These are phyloP conservation scores for Neopestalotiopsis sp. DNA, from an alignment of 2,329 filamentous ascomycete species.

Conservation along the genomic window DNA sequence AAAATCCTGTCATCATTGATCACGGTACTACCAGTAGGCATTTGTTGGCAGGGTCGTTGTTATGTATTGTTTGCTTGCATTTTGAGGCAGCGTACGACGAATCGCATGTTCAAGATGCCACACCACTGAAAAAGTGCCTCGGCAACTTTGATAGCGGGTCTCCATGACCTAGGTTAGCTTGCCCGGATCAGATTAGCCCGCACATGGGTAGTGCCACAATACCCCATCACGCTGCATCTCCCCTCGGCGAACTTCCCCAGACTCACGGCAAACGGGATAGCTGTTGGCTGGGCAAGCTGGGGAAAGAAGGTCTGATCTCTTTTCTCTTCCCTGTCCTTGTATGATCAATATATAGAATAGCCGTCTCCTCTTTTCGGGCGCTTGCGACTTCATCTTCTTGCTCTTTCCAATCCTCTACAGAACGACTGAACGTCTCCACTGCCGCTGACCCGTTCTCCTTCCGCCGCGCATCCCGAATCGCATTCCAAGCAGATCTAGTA, in stretches of 20 bases:
- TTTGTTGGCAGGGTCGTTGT: background rate
- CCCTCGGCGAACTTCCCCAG: conserved; percentile 18
- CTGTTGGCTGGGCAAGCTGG: background rate
- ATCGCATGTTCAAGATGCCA: conserved; percentile 11
- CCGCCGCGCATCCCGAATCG: background rate
- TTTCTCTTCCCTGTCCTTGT: background rate
- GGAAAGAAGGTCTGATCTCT: conserved; percentile 1
- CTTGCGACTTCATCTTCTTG: background rate
- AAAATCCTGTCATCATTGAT: background rate
- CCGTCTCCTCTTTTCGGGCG: background rate
- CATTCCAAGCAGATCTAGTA: background rate
- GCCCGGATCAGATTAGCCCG: conserved; percentile 4
- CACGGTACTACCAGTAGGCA: background rate
- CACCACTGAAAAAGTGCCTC: conserved; percentile 13
- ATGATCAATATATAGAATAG: background rate
- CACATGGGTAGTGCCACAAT: background rate
- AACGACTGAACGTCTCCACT: background rate
- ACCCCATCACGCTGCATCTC: conserved; percentile 9
- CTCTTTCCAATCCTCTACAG: background rate
- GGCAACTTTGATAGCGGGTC: conserved; percentile 12
- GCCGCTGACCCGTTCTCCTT: background rate
- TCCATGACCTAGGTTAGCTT: background rate
- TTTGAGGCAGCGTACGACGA: background rate
- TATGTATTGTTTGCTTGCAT: background rate
- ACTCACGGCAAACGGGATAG: conserved; percentile 10